phyloP scores from a whole-genome alignment of 1,284 basidiomycete species.

The Ganoderma multipileum region DNA sequence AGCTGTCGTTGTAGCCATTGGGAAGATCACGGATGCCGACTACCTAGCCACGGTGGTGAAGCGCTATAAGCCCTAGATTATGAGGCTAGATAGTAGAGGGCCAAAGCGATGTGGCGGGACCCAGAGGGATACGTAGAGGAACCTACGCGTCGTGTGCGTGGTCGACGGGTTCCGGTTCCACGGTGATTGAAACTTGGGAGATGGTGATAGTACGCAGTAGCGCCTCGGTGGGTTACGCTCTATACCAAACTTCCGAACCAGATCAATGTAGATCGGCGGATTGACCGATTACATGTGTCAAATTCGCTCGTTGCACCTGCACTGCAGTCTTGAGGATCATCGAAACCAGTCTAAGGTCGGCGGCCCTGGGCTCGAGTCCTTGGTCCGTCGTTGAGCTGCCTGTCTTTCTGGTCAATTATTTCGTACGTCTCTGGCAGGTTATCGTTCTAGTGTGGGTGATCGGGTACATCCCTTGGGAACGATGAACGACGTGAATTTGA shows the following conservation, averaged over 20 bases:
- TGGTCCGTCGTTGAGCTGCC: too few species aligned
- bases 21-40: not conserved
- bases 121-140: not conserved
- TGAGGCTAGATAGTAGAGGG: not conserved
- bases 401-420: too few species aligned
- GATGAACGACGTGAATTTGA: too few species aligned
- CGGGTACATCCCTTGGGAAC: too few species aligned
- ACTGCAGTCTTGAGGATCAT: not conserved
- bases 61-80: too few species aligned
- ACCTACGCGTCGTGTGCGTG: not conserved
- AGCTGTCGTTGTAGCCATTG: conserved; percentile 1
- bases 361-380: not conserved
- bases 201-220: not conserved
- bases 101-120: not conserved
- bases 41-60: not conserved
- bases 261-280: not conserved
- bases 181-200: not conserved
- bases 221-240: not conserved
- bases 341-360: too few species aligned
- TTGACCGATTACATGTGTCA: not conserved
- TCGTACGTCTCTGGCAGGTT: not conserved
- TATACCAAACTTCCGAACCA: not conserved
- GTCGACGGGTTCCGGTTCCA: not conserved
- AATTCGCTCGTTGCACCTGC: not conserved
- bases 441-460: not conserved